Conservation (phyloP, 768 basidiomycete genomes). For the Gyrodon lividus region DNA sequence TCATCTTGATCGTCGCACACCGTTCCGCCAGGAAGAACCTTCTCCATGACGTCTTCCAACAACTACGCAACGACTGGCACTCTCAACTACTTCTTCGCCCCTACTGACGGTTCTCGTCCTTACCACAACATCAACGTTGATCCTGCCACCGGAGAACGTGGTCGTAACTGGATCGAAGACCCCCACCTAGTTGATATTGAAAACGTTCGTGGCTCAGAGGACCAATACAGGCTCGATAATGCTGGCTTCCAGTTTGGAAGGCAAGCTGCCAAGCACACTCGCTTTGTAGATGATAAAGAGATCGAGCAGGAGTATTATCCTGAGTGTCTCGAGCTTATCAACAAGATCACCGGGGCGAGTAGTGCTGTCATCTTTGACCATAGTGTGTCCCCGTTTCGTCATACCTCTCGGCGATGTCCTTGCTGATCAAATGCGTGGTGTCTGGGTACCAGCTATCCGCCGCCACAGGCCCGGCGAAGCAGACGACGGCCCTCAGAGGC, state of each 20-base stretch:
- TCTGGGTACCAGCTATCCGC: constrained; percentile 37
- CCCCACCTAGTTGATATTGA: constrained; percentile 21
- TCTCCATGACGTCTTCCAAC: constrained; percentile 9
- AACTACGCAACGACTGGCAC: constrained; percentile 16
- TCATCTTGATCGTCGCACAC: neutral
- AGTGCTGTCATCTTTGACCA: constrained; percentile 42
- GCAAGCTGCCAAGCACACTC: constrained; percentile 21
- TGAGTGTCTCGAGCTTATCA: constrained; percentile 38
- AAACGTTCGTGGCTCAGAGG: constrained; percentile 36
- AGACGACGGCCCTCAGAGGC: constrained; percentile 38
- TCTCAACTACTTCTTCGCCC: constrained; percentile 19
- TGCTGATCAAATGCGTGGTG: neutral
- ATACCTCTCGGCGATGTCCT: neutral
- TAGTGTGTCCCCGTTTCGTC: constrained; percentile 23
- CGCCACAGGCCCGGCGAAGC: constrained; percentile 37
- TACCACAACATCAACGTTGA: constrained; percentile 20
- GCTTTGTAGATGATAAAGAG: constrained; percentile 36
- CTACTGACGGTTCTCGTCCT: constrained; percentile 17
- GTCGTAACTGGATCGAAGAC: constrained; percentile 24
- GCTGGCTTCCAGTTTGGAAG: constrained; percentile 37
- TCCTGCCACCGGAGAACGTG: constrained; percentile 6
- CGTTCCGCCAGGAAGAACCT: neutral
- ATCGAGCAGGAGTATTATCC: constrained; percentile 40
- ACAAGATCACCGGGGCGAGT: constrained; percentile 39
- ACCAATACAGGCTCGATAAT: constrained; percentile 30